A percentile compares a stretch with the other conserved stretches of the same genome.
Conservation (phyloP, 805 yeast genomes). For the Vanderwaltozyma polyspora region DNA sequence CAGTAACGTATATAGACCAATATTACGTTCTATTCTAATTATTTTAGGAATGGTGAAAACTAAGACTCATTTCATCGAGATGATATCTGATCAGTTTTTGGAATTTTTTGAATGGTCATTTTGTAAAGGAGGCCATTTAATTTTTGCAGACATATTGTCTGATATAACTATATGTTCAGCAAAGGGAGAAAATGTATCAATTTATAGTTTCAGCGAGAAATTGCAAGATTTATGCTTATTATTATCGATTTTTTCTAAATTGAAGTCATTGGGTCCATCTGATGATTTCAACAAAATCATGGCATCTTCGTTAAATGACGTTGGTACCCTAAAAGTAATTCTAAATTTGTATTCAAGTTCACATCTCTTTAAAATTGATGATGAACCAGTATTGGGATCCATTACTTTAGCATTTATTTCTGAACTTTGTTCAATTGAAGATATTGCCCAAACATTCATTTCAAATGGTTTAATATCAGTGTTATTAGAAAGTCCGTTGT, state of each 20-base stretch:
- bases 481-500: constrained; percentile 63
- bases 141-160: constrained; percentile 48
- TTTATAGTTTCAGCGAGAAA: constrained; percentile 32
- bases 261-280: constrained; percentile 40
- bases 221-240: constrained; percentile 57
- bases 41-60: constrained; percentile 35
- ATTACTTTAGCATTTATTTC: constrained; percentile 55
- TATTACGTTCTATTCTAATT: constrained; percentile 47
- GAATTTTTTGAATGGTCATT: constrained; percentile 53
- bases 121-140: constrained; percentile 51
- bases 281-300: constrained; percentile 37
- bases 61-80: constrained; percentile 33
- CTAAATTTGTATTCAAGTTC: constrained; percentile 59
- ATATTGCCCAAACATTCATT: constrained; percentile 57
- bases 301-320: constrained; percentile 41
- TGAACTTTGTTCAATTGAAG: constrained; percentile 51
- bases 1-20: constrained; percentile 41
- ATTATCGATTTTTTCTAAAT: constrained; percentile 50
- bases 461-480: constrained; percentile 54
- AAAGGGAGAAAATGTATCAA: constrained; percentile 15
- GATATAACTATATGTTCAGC: constrained; percentile 34
- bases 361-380: constrained; percentile 46
- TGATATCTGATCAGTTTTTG: constrained; percentile 40
- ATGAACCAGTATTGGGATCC: constrained; percentile 63
- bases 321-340: constrained; percentile 52